These are phyloP conservation scores for Antitrichia curtipendula DNA, from an alignment of 225 moss, liverwort and hornwort genomes.

Conservation along the genomic window DNA sequence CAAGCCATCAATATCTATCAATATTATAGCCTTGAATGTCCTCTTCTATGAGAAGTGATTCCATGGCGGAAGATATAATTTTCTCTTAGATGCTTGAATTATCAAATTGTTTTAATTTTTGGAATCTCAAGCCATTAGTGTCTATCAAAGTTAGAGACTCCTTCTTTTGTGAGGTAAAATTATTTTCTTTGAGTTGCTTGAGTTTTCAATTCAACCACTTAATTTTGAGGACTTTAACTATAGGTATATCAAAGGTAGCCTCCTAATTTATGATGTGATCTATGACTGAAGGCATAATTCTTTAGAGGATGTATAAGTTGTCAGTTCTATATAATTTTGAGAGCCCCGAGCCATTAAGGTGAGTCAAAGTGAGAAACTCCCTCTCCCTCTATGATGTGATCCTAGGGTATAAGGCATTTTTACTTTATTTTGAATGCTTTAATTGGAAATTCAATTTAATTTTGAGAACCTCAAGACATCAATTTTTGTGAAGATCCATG, in stretches of 20 bases:
- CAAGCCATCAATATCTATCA: not conserved
- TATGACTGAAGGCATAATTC: too few species aligned
- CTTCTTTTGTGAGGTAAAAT: not conserved
- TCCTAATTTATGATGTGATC: too few species aligned
- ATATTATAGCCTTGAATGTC: too few species aligned
- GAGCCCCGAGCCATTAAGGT: not conserved
- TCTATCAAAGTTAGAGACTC: not conserved
- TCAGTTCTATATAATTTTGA: not conserved
- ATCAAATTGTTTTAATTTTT: not conserved
- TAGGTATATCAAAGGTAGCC: not conserved
- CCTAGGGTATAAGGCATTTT: not conserved
- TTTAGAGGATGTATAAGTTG: not conserved
- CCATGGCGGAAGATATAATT: not conserved
- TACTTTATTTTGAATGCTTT: not conserved
- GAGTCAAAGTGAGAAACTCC: not conserved
- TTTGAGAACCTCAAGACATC: not conserved
- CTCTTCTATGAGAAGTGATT: not conserved
- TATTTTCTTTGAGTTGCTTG: accelerated
- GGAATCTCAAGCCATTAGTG: not conserved
- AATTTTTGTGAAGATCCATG: not conserved
- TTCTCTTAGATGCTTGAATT: not conserved
- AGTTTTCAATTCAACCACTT: not conserved
- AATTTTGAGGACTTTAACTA: not conserved
- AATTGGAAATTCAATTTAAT: not conserved
- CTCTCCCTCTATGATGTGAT: accelerated